Evolutionary conservation across 1,284 basidiomycete species (phyloP).

Genomic region (Cutaneotrichosporon cyanovorans): DNA sequence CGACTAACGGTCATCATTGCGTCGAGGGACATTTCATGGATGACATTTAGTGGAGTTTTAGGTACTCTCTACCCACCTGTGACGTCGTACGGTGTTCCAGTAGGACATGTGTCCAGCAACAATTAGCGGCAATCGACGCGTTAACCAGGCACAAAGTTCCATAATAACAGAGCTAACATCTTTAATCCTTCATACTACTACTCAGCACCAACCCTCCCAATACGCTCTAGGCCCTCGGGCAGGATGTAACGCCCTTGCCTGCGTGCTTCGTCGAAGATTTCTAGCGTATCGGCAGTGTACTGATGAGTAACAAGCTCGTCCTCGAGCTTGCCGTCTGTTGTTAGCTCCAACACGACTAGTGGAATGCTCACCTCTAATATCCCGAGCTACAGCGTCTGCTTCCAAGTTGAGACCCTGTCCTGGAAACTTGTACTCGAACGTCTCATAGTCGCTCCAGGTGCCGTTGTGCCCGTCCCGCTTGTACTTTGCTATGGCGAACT

Average conservation of each 20-base stretch:
- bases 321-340: slow-evolving; percentile 30
- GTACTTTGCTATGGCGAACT: slow-evolving; percentile 6
- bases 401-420: slow-evolving; percentile 42
- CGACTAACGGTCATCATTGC: too few species aligned
- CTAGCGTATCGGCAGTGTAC: slow-evolving; percentile 40
- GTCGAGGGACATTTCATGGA: too few species aligned
- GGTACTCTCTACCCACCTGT: too few species aligned
- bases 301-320: slow-evolving; percentile 32
- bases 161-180: background rate
- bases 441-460: slow-evolving; percentile 18
- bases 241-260: slow-evolving; percentile 39
- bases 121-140: too few species aligned
- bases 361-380: slow-evolving; percentile 19
- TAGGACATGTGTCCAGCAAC: too few species aligned
- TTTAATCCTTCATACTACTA: background rate
- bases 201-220: slow-evolving; percentile 11
- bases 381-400: slow-evolving; percentile 45
- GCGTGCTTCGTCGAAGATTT: slow-evolving; percentile 43
- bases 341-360: background rate
- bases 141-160: too few species aligned
- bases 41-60: too few species aligned
- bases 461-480: background rate
- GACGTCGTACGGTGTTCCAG: too few species aligned
- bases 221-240: slow-evolving; percentile 38
- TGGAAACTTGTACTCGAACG: slow-evolving; percentile 26